Conservation (phyloP, 2,329 filamentous ascomycete species). For the Penicillium sp. region DNA sequence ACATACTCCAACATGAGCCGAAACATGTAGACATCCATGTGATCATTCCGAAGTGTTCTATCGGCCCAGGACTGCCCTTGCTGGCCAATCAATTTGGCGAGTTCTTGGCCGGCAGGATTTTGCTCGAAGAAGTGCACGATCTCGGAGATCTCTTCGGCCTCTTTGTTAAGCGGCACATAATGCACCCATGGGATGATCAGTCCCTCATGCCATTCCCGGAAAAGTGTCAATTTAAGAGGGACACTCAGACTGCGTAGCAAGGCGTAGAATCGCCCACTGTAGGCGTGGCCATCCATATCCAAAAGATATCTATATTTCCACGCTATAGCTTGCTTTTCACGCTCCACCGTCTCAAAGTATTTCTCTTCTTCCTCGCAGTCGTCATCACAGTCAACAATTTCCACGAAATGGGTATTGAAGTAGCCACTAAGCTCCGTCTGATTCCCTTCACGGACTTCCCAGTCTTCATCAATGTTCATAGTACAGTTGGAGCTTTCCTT, state of each 20-base stretch:
- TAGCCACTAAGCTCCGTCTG: constrained; percentile 68
- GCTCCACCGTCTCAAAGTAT: constrained; percentile 69
- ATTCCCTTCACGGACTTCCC: constrained; percentile 3
- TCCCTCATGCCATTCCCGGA: constrained; percentile 64
- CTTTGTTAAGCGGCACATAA: constrained; percentile 58
- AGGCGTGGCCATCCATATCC: constrained; percentile 62
- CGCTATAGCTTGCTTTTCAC: constrained; percentile 73
- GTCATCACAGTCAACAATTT: constrained; percentile 83
- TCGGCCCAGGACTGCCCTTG: constrained; percentile 60
- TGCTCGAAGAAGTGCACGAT: constrained; percentile 53
- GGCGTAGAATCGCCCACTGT: constrained; percentile 59
- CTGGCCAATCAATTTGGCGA: constrained; percentile 58
- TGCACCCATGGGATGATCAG: constrained; percentile 61
- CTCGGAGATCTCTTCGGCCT: constrained; percentile 58
- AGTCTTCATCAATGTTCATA: constrained; percentile 49
- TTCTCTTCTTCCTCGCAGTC: constrained; percentile 80
- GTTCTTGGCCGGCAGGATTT: constrained; percentile 51
- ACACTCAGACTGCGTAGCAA: constrained; percentile 54
- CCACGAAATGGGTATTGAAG: constrained; percentile 79
- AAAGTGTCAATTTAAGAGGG: constrained; percentile 58
- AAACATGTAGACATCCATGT: constrained; percentile 61
- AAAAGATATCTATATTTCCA: constrained; percentile 64
- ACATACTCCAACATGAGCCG: constrained; percentile 58
- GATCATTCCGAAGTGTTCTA: constrained; percentile 59
- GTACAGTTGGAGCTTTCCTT: background rate